Percentiles rank a stretch among this genome's conserved stretches.
These are phyloP conservation scores for Boletellus ananas DNA, from an alignment of 768 basidiomycete species.

Conservation along the genomic window DNA sequence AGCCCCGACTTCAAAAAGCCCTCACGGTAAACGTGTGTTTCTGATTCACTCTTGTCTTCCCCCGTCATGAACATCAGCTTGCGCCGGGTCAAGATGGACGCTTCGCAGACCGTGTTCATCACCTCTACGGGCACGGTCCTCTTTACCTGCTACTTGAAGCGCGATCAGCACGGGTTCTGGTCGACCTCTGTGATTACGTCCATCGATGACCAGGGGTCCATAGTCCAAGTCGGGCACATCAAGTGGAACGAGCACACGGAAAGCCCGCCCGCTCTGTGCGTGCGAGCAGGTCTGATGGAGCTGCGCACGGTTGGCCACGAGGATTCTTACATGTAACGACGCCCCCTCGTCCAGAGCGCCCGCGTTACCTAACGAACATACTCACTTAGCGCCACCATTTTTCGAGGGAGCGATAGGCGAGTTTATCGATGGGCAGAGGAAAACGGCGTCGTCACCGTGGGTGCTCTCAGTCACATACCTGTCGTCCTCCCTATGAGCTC, in stretches of 20 bases:
- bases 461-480: not conserved
- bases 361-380: not conserved
- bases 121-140: constrained; percentile 14
- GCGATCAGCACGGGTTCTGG: not conserved
- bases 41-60: not conserved
- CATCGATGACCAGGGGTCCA: constrained; percentile 5
- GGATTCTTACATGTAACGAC: constrained; percentile 3
- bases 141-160: constrained; percentile 7
- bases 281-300: constrained; percentile 1
- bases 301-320: not conserved
- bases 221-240: constrained; percentile 11
- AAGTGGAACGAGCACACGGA: constrained; percentile 11
- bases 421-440: constrained; percentile 10
- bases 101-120: constrained; percentile 13
- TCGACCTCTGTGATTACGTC: constrained; percentile 13
- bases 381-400: constrained; percentile 1
- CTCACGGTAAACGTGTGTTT: not conserved
- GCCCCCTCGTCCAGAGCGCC: no score
- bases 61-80: constrained; percentile 19
- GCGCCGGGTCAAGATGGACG: constrained; percentile 9
- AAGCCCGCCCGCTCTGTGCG: not conserved
- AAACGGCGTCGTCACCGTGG: not conserved
- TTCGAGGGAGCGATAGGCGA: constrained; percentile 9
- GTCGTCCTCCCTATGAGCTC: no score
- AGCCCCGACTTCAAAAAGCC: not conserved